These are phyloP conservation scores for Sugiyamaella americana DNA, from an alignment of 805 yeast species.

Conservation along the genomic window DNA sequence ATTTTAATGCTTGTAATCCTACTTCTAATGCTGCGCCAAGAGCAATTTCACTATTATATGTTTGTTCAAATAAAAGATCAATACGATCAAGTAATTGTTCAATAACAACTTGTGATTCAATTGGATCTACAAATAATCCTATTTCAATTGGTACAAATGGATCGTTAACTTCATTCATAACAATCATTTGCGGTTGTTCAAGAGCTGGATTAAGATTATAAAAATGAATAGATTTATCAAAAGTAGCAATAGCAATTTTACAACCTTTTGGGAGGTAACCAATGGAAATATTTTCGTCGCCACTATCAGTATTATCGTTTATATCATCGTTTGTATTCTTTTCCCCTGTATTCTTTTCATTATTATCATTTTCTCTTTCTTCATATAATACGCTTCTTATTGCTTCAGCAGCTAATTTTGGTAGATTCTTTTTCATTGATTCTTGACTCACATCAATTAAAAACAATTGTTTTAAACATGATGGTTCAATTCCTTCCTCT, in stretches of 20 bases:
- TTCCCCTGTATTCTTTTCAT: neutral
- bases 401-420: conserved; percentile 62
- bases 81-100: conserved; percentile 61
- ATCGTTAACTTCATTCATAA: conserved; percentile 65
- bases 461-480: conserved; percentile 62
- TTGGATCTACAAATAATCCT: conserved; percentile 78
- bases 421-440: conserved; percentile 53
- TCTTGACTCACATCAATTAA: conserved; percentile 62
- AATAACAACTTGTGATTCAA: conserved; percentile 55
- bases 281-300: conserved; percentile 18
- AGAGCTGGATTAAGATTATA: conserved; percentile 56
- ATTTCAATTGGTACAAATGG: conserved; percentile 72
- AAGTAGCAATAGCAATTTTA: conserved; percentile 67
- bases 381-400: conserved; percentile 49
- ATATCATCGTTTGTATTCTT: conserved; percentile 23
- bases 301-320: neutral
- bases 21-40: conserved; percentile 74
- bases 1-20: conserved; percentile 54
- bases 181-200: conserved; percentile 50
- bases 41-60: conserved; percentile 52
- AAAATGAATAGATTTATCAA: conserved; percentile 65
- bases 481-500: conserved; percentile 33
- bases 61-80: conserved; percentile 40
- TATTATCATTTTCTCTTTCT: neutral
- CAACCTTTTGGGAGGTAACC: conserved; percentile 38